A percentile compares a stretch with the other conserved stretches of the same genome.
These are phyloP conservation scores for Carex scoparia DNA, from an alignment of 176 grass and related monocot species.

Conservation along the genomic window DNA sequence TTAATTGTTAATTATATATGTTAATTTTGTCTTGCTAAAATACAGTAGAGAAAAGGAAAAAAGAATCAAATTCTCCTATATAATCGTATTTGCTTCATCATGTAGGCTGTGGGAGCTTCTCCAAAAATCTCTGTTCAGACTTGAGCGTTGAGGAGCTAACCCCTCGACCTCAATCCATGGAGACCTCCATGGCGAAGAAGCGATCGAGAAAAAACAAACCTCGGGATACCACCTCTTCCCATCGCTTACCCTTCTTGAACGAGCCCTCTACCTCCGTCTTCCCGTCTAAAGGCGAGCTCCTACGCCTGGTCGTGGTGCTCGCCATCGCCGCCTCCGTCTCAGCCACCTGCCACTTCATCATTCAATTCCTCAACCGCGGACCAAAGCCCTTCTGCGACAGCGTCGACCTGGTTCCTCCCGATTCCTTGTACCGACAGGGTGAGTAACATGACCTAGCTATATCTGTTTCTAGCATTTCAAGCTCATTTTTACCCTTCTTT, in stretches of 20 bases:
- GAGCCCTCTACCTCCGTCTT: constrained; percentile 68
- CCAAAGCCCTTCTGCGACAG: constrained; percentile 72
- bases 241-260: background rate
- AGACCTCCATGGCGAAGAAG: constrained; percentile 8
- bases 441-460: background rate
- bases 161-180: background rate
- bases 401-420: constrained; percentile 9
- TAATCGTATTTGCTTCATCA: too few relatives aligned
- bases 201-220: constrained; percentile 19
- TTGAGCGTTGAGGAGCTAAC: background rate
- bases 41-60: too few relatives aligned
- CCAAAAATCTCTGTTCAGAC: background rate
- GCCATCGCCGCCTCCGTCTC: constrained; percentile 61
- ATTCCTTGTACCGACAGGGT: constrained; percentile 29
- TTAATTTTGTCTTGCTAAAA: too few relatives aligned
- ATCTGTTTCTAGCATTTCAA: background rate
- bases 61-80: too few relatives aligned
- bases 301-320: constrained; percentile 59
- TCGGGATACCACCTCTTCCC: background rate
- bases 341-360: constrained; percentile 39
- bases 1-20: too few relatives aligned
- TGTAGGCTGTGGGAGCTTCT: too few relatives aligned
- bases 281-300: constrained; percentile 41
- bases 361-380: constrained; percentile 39
- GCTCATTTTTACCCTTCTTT: background rate